These are phyloP conservation scores for Backusella liffmaniae DNA, from an alignment of 192 early-diverging fungal genomes.

Conservation along the genomic window DNA sequence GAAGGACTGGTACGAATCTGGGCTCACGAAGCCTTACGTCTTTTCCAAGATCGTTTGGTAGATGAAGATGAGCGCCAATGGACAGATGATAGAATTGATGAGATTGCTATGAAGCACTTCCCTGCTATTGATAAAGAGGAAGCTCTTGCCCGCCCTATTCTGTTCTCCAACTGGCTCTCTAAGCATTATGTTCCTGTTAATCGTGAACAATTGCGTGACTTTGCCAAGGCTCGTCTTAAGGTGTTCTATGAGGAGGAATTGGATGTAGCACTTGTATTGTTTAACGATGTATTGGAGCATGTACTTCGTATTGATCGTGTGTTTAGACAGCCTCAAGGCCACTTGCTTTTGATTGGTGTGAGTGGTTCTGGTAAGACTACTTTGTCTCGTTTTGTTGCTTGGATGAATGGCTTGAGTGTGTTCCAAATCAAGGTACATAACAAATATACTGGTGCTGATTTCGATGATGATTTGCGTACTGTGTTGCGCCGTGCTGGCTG, in stretches of 20 bases:
- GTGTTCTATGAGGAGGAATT: conserved; percentile 99
- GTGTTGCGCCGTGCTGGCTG: conserved; percentile 92
- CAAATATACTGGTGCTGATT: conserved; percentile 93
- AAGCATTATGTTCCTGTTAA: conserved; percentile 90
- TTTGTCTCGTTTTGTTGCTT: conserved; percentile 97
- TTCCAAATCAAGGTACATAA: conserved; percentile 99
- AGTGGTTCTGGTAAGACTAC: conserved; percentile 98
- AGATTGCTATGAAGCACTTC: conserved; percentile 85
- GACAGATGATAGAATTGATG: conserved; percentile 88
- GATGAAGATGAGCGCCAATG: conserved; percentile 82
- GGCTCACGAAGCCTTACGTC: conserved; percentile 96
- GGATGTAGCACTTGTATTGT: conserved; percentile 94
- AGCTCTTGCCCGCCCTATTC: conserved; percentile 83
- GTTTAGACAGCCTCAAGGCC: conserved; percentile 97
- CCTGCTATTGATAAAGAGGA: conserved; percentile 68
- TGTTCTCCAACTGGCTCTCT: conserved; percentile 98
- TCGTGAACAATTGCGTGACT: conserved; percentile 88
- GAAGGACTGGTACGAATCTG: conserved; percentile 93
- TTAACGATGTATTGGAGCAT: conserved; percentile 98
- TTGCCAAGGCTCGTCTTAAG: conserved; percentile 89
- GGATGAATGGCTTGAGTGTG: conserved; percentile 98
- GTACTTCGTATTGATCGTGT: conserved; percentile 98
- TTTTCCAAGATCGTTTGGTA: conserved; percentile 99
- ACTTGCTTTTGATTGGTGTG: conserved; percentile 96
- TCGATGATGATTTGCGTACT: conserved; percentile 94